These are phyloP conservation scores for Ogataea kodamae DNA, from an alignment of 805 yeast genomes.

Conservation along the genomic window DNA sequence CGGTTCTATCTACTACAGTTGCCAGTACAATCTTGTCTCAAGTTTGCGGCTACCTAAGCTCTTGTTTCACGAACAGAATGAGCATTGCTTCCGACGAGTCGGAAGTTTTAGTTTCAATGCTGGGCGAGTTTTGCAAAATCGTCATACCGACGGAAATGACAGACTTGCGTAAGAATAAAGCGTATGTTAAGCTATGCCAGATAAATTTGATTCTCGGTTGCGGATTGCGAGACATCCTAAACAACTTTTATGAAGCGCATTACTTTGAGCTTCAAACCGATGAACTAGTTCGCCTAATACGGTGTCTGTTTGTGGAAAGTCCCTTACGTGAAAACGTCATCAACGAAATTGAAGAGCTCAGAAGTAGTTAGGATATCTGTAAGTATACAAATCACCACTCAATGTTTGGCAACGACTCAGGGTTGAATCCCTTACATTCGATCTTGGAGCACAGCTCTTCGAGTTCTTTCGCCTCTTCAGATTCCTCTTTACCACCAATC, in stretches of 20 bases:
- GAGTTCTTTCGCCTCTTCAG: conserved; percentile 45
- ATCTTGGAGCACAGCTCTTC: conserved; percentile 47
- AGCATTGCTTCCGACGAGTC: conserved; percentile 36
- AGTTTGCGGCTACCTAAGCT: conserved; percentile 19
- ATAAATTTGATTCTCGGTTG: conserved; percentile 24
- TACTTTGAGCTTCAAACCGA: conserved; percentile 46
- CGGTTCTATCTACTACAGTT: conserved; percentile 19
- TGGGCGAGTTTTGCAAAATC: conserved; percentile 11
- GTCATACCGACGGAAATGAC: conserved; percentile 6
- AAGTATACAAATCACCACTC: conserved; percentile 24
- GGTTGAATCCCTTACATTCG: conserved; percentile 47
- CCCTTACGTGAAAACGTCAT: conserved; percentile 42
- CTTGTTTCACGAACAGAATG: conserved; percentile 19
- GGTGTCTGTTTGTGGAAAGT: conserved; percentile 45
- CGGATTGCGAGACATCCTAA: conserved; percentile 46
- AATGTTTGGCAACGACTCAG: conserved; percentile 29
- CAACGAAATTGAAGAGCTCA: conserved; percentile 43
- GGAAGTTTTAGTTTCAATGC: conserved; percentile 17
- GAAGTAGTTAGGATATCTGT: conserved; percentile 23
- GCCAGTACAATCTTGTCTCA: conserved; percentile 17
- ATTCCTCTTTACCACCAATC: conserved; percentile 38
- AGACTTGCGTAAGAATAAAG: conserved; percentile 19
- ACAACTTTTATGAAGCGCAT: conserved; percentile 48
- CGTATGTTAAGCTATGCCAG: conserved; percentile 31
- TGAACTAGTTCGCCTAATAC: conserved; percentile 41